These are phyloP conservation scores for Xylaria digitata DNA, from an alignment of 2,329 filamentous ascomycete genomes.

Conservation along the genomic window DNA sequence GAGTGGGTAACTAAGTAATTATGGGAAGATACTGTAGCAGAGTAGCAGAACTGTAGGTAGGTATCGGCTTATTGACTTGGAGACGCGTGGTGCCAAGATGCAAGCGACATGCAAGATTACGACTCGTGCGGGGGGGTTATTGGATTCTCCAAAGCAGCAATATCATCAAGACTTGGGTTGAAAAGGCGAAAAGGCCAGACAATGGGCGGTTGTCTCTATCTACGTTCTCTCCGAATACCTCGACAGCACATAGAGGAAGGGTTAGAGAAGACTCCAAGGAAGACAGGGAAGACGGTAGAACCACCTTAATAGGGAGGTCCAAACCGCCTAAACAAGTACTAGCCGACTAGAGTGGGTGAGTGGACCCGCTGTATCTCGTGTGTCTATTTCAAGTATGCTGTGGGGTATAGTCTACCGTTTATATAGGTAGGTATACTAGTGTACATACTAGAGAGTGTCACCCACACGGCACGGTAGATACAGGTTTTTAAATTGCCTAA, in stretches of 20 bases:
- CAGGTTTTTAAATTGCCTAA: no score
- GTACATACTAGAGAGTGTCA: no score
- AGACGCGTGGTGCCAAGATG: constrained; percentile 5
- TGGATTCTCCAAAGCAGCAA: not conserved
- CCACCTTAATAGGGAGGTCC: constrained; percentile 1
- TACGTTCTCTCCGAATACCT: not conserved
- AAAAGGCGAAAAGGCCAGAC: not conserved
- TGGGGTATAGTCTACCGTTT: no score
- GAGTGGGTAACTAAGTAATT: not conserved
- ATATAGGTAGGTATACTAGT: no score
- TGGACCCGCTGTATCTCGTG: not conserved
- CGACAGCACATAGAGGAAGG: not conserved
- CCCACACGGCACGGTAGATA: no score
- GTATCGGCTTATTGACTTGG: constrained; percentile 11
- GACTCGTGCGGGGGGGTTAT: not conserved
- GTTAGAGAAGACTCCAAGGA: not conserved
- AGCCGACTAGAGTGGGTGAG: not conserved
- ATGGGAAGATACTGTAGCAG: not conserved
- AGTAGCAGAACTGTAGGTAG: no score
- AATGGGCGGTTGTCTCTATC: not conserved
- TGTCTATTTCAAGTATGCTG: no score
- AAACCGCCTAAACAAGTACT: not conserved
- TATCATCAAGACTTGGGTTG: not conserved
- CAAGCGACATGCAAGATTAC: not conserved
- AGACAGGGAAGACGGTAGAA: no score